Conservation (phyloP, 2,329 filamentous ascomycete genomes). For the Nothophaeocryptopus gaeumannii region DNA sequence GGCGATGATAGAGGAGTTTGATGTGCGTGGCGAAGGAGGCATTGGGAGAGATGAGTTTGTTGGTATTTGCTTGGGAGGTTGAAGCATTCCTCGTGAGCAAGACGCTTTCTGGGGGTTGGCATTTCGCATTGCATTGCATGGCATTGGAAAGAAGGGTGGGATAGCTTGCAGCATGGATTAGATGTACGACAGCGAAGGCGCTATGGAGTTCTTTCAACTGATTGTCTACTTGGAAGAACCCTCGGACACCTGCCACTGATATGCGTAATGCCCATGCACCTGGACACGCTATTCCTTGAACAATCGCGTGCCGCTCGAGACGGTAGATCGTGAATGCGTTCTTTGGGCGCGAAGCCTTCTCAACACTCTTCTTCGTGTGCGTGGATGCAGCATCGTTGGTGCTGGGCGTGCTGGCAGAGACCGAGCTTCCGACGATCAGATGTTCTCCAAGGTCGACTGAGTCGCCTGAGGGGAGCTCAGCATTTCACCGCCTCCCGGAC, state of each 20-base stretch:
- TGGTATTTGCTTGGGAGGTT: conserved; percentile 58
- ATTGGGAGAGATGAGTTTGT: conserved; percentile 64
- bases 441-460: no score
- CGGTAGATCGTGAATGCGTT: conserved; percentile 14
- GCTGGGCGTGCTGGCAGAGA: conserved; percentile 5
- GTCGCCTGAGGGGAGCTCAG: conserved; percentile 12
- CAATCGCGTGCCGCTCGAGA: neutral
- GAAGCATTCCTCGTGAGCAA: neutral
- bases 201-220: neutral
- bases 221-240: neutral
- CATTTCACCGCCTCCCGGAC: conserved; percentile 19
- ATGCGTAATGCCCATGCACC: no score
- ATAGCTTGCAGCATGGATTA: neutral
- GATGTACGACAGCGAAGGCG: conserved; percentile 1
- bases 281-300: neutral
- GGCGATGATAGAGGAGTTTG: conserved; percentile 98
- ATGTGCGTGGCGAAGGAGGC: conserved; percentile 85
- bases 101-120: neutral
- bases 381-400: conserved; percentile 10
- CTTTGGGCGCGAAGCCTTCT: conserved; percentile 6
- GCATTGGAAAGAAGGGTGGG: neutral
- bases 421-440: neutral
- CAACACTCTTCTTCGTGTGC: conserved; percentile 7
- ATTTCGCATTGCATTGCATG: neutral
- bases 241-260: no score